Base-by-base conservation (phyloP, 805 yeast species). In the Spathaspora passalidarum region DNA sequence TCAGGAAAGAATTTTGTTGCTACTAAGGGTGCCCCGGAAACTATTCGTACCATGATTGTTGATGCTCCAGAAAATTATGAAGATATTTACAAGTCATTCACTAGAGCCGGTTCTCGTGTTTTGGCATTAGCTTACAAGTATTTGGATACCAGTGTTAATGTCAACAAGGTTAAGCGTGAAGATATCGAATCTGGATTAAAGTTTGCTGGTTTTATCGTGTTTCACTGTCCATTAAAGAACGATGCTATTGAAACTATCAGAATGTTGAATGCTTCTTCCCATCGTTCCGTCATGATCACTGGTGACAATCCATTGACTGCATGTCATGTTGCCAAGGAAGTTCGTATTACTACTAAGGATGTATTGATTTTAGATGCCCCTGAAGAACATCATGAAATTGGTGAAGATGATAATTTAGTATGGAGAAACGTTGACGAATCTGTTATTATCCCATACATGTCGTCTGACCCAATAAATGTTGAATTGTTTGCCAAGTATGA, bases 301-400 rank as follows among this genome's bases (percentile, higher is more conserved):
- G 99, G 99, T 76, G 99, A 94, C 69, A 94, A 92, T 66, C 97
- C 99, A 34, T 79, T 94, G 61, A 94, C 99, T 54, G 99, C 99
- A 25, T 94, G 94, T 50, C 97, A 92, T 63, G 99, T 94, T 56
- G 98, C 98, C 18, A 83, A 84, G 56, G 96, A 89, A 67, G 98
- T 94, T 49, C 85, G 75, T 16, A 94, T 94, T 60, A 85, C 90
- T 49, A 86, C 86, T 42, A 83, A 89, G 55, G 89, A 86, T 44
- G 88, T 87, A 32, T 74, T 94, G 57, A 89, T 94, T 56, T 75
- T 94, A 56, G 99, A 92, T 68, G 80, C 82, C 18, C 89, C 92
- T 32, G 94, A 86, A 60, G 84, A 79, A 16, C 82, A 80, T 53
- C 82, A 80, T 59, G 75, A 72, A 41, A 59, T 61, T 26, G 43